phyloP scores from a whole-genome alignment of 495 filamentous ascomycete genomes.

The Zalerion maritima region DNA sequence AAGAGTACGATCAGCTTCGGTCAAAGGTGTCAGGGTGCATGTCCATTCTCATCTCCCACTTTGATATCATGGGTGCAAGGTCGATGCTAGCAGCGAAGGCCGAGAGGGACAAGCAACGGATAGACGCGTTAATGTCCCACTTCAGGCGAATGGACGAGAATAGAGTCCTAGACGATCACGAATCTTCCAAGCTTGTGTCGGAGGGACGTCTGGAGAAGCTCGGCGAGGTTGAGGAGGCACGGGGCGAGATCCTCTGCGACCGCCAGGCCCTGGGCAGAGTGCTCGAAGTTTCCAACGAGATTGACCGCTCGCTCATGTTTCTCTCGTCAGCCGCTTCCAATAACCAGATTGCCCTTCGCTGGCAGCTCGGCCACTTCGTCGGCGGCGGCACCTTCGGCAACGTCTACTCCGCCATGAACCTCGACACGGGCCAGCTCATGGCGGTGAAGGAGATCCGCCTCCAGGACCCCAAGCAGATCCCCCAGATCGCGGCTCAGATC shows the following conservation, averaged over 20 bases:
- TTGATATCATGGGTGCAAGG: slow-evolving; percentile 95
- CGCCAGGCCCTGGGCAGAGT: slow-evolving; percentile 79
- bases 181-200: slow-evolving; percentile 57
- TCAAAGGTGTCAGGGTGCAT: slow-evolving; percentile 93
- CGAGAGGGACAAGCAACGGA: slow-evolving; percentile 56
- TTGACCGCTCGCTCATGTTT: slow-evolving; percentile 84
- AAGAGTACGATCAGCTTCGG: slow-evolving; percentile 67
- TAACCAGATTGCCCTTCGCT: slow-evolving; percentile 81
- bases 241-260: slow-evolving; percentile 73
- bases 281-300: slow-evolving; percentile 84
- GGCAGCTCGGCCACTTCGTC: slow-evolving; percentile 96
- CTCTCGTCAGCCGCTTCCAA: slow-evolving; percentile 89
- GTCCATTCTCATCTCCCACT: slow-evolving; percentile 93
- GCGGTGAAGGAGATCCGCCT: slow-evolving; percentile 96
- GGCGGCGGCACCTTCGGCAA: slow-evolving; percentile 95
- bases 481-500: slow-evolving; percentile 83
- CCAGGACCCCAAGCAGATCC: slow-evolving; percentile 92
- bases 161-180: slow-evolving; percentile 68
- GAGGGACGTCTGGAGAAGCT: slow-evolving; percentile 59
- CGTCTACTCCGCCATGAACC: slow-evolving; percentile 91
- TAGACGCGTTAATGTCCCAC: slow-evolving; percentile 62
- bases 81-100: slow-evolving; percentile 85
- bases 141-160: slow-evolving; percentile 61
- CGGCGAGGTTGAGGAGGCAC: slow-evolving; percentile 54
- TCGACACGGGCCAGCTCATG: slow-evolving; percentile 93